These are phyloP conservation scores for Neonectria punicea DNA, from an alignment of 2,329 filamentous ascomycete genomes.

Conservation along the genomic window DNA sequence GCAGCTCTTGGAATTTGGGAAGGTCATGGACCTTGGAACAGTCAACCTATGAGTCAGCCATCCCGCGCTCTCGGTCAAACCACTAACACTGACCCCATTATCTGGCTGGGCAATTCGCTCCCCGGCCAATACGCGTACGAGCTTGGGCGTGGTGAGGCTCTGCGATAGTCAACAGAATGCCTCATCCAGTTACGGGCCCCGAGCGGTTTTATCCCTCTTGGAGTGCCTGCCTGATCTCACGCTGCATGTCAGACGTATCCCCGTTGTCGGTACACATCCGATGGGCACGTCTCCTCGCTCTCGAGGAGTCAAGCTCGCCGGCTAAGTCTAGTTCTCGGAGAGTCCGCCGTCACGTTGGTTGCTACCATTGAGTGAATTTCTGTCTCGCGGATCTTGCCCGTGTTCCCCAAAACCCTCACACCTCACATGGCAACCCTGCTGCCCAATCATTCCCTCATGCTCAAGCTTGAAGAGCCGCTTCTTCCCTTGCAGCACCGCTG, in stretches of 20 bases:
- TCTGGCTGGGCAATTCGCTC: neutral
- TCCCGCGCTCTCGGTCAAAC: constrained; percentile 5
- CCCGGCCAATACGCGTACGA: neutral
- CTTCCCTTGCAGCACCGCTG: constrained; percentile 66
- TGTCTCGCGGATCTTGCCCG: constrained; percentile 18
- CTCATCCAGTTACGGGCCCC: neutral
- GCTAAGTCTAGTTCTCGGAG: neutral
- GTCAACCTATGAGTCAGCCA: constrained; percentile 15
- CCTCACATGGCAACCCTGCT: neutral
- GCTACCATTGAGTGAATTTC: neutral
- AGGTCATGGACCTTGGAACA: constrained; percentile 1
- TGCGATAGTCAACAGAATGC: constrained; percentile 1
- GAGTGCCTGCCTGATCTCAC: constrained; percentile 26
- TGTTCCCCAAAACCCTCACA: neutral
- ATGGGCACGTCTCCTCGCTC: neutral
- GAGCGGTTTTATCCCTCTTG: neutral
- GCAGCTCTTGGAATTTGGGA: neutral
- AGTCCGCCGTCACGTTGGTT: neutral
- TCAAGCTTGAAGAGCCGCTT: constrained; percentile 67
- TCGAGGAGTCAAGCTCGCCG: neutral
- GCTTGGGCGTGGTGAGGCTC: constrained; percentile 18
- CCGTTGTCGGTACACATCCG: constrained; percentile 3
- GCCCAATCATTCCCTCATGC: neutral
- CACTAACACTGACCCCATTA: neutral
- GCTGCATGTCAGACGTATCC: constrained; percentile 23